A percentile compares a stretch with the other conserved stretches of the same genome.
Evolutionary conservation across 2,329 filamentous ascomycete genomes (phyloP).

Genomic region (Fusarium circinatum): DNA sequence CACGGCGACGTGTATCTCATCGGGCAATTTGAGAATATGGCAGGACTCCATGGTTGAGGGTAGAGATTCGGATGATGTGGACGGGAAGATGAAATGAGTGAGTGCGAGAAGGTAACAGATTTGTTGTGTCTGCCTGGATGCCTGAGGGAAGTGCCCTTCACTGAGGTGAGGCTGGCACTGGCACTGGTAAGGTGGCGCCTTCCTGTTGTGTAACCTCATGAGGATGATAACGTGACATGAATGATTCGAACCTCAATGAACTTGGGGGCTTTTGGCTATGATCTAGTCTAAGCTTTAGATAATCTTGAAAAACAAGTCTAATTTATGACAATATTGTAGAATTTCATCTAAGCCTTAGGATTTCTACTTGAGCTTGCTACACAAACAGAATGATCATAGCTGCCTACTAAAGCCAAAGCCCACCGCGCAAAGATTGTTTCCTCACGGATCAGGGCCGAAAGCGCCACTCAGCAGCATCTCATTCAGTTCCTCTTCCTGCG

Average conservation of each 20-base stretch:
- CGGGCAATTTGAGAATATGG: rapidly evolving
- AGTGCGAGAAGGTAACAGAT: too few species aligned
- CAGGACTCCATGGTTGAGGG: not conserved
- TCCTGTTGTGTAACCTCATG: too few species aligned
- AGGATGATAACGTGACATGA: not conserved
- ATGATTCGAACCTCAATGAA: too few species aligned
- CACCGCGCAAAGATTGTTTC: not conserved
- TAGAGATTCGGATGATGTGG: not conserved
- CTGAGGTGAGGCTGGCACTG: too few species aligned
- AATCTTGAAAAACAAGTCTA: not conserved
- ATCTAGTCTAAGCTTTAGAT: rapidly evolving
- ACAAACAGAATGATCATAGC: not conserved
- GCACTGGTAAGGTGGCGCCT: too few species aligned
- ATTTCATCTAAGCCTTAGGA: not conserved
- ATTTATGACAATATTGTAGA: not conserved
- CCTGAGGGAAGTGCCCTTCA: too few species aligned
- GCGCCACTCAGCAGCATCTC: not conserved
- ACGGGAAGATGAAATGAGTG: too few species aligned
- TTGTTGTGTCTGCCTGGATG: too few species aligned
- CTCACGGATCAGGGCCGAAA: not conserved
- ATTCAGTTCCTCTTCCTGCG: rapidly evolving
- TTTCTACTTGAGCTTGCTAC: not conserved
- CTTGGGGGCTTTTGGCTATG: too few species aligned
- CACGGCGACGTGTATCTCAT: rapidly evolving
- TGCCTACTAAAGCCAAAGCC: too few species aligned